Evolutionary conservation across 1,139 yeast species (phyloP).

Genomic region (Yamadazyma oceani): DNA sequence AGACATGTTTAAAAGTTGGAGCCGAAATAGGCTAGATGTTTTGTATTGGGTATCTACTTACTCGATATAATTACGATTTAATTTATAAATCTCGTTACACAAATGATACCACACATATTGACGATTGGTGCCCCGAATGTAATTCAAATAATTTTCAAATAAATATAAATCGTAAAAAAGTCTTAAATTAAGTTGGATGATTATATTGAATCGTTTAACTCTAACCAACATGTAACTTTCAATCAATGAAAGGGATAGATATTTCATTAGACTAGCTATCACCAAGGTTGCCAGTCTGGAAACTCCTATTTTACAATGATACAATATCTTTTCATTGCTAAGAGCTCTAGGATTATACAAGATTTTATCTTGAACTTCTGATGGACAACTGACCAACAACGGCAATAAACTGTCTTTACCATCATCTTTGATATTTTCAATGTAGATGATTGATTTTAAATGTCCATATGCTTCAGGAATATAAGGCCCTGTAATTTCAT

Average conservation of each 20-base stretch:
- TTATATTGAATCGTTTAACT: conserved; percentile 80
- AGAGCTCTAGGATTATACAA: conserved; percentile 22
- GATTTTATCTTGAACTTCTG: conserved; percentile 29
- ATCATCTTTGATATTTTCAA: conserved; percentile 41
- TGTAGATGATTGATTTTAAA: conserved; percentile 29
- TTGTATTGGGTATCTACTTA: neutral
- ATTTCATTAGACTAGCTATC: conserved; percentile 85
- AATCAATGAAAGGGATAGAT: conserved; percentile 61
- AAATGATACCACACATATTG: conserved; percentile 33
- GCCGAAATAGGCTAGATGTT: too few relatives aligned
- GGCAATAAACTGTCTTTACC: conserved; percentile 39
- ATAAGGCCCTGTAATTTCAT: conserved; percentile 24
- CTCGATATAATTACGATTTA: conserved; percentile 34
- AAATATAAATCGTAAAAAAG: conserved; percentile 81
- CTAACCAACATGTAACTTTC: conserved; percentile 80
- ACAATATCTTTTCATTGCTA: conserved; percentile 40
- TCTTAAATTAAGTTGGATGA: conserved; percentile 86
- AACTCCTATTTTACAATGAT: conserved; percentile 91
- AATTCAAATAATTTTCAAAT: conserved; percentile 63
- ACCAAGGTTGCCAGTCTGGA: conserved; percentile 89
- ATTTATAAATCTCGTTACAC: conserved; percentile 34
- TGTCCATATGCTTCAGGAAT: conserved; percentile 18
- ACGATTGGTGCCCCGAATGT: conserved; percentile 14
- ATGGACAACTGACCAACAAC: conserved; percentile 33
- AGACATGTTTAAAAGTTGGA: too few relatives aligned